A percentile compares a stretch with the other conserved stretches of the same genome.
These are phyloP conservation scores for Pseudopyricularia cyperi DNA, from an alignment of 2,329 filamentous ascomycete genomes.

Conservation along the genomic window DNA sequence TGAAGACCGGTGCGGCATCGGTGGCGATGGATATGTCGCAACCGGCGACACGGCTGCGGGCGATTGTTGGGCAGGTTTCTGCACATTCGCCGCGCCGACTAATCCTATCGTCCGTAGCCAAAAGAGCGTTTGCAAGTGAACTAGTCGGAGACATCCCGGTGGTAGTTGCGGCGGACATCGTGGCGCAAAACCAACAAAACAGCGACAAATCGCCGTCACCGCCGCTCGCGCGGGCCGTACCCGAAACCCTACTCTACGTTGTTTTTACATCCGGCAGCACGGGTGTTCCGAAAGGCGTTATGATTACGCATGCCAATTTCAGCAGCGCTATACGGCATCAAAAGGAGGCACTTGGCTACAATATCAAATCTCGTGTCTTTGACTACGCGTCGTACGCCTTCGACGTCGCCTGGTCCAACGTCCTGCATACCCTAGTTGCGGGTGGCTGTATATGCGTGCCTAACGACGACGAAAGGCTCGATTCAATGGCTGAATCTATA, in stretches of 20 bases:
- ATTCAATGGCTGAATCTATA: neutral
- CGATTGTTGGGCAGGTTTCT: constrained; percentile 1
- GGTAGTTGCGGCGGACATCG: neutral
- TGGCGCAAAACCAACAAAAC: too few relatives aligned
- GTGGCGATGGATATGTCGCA: constrained; percentile 8
- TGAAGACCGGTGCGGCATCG: constrained; percentile 14
- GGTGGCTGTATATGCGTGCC: constrained; percentile 24
- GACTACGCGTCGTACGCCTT: constrained; percentile 29
- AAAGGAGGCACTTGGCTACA: constrained; percentile 15
- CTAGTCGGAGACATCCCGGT: too few relatives aligned
- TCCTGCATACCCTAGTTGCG: constrained; percentile 18
- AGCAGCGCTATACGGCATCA: constrained; percentile 17
- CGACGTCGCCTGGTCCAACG: constrained; percentile 23
- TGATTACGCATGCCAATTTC: constrained; percentile 3
- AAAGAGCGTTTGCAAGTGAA: too few relatives aligned
- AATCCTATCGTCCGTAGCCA: neutral
- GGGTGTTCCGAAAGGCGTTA: constrained; percentile 37
- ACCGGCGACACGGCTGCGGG: constrained; percentile 6
- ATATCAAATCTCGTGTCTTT: constrained; percentile 18
- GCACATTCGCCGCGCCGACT: too few relatives aligned
- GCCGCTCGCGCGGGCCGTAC: neutral
- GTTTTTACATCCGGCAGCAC: constrained; percentile 47
- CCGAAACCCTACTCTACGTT: constrained; percentile 17
- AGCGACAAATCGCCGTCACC: too few relatives aligned
- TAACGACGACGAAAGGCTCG: constrained; percentile 9